These are phyloP conservation scores for Arachis stenosperma DNA, from an alignment of 306 rosid species.

Conservation along the genomic window DNA sequence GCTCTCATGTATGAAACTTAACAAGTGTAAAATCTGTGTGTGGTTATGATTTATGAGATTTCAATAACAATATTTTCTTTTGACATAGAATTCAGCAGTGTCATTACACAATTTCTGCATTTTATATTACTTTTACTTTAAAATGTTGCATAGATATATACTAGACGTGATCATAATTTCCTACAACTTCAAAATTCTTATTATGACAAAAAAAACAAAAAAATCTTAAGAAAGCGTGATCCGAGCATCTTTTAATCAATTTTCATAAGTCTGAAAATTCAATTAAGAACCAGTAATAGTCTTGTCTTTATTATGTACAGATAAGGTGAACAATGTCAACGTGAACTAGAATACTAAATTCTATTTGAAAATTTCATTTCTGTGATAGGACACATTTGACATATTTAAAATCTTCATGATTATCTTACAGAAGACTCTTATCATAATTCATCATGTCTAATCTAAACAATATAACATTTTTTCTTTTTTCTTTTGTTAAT, in stretches of 20 bases:
- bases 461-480: constrained; percentile 25
- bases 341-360: background rate
- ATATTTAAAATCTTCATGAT: constrained; percentile 28
- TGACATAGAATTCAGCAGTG: background rate
- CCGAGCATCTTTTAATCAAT: constrained; percentile 18
- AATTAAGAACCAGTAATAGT: constrained; percentile 13
- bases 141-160: background rate
- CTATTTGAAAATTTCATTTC: constrained; percentile 21
- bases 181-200: background rate
- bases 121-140: background rate
- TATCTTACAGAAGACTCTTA: constrained; percentile 24
- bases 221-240: background rate
- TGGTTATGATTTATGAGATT: background rate
- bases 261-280: constrained; percentile 1
- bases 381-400: constrained; percentile 14
- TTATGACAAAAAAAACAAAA: no score
- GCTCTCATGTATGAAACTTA: background rate
- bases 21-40: background rate
- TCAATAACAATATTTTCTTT: background rate
- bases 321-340: constrained; percentile 15
- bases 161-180: constrained; percentile 12
- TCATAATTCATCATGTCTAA: constrained; percentile 23
- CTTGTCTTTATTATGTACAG: constrained; percentile 31
- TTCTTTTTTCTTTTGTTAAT: constrained; percentile 7
- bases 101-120: background rate